Base-by-base conservation (phyloP, 768 basidiomycete species). In the Mycena olivaceomarginata region DNA sequence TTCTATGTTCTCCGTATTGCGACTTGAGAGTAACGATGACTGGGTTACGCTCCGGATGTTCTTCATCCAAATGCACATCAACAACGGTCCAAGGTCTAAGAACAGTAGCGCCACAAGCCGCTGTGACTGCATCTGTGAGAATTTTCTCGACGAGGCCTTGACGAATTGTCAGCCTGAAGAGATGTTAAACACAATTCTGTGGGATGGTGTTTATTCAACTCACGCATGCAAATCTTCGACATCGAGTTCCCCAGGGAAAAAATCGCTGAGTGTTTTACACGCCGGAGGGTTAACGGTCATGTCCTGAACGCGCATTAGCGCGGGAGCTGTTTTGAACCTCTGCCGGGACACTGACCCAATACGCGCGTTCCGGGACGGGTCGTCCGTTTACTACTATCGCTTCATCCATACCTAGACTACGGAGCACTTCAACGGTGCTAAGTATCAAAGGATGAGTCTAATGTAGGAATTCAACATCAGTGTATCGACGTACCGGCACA, bases 61-160 rank as follows among this genome's bases (percentile, higher is more conserved):
- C n/a, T 9, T 59, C 45, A 37, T 68, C 73, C 10, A 74, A 4
- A 8, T 48, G n/a, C 2, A 51, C 53, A 20, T 74, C 73, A 20
- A 63, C 39, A n/a, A 68, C 72, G 15, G 66, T 31, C 66, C 72
- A 74, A 1, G 72, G 72, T 12, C 72, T 66, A 12, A 46, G 59
- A 11, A 74, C 67, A 4, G 39, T 62, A 25, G 25, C 73, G 40
- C 73, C 73, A 16, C 39, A 62, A 3, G 22, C 18, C 18, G 39
- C 67, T 7, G 59, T 56, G 18, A 43, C 64, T 15, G 31, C 74
- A 15, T 75, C 74, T 7, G 48, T 41, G 15, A 75, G 59, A 10
- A 69, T 64, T 56, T 40, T 75, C 51, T 75, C 74, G 9, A 69
- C 51, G 62, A 75, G 67, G 15, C 74, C 74, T 57, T 75, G 74